These are phyloP conservation scores for Paraglomus brasilianum DNA, from an alignment of 192 early-diverging fungal genomes.

Conservation along the genomic window DNA sequence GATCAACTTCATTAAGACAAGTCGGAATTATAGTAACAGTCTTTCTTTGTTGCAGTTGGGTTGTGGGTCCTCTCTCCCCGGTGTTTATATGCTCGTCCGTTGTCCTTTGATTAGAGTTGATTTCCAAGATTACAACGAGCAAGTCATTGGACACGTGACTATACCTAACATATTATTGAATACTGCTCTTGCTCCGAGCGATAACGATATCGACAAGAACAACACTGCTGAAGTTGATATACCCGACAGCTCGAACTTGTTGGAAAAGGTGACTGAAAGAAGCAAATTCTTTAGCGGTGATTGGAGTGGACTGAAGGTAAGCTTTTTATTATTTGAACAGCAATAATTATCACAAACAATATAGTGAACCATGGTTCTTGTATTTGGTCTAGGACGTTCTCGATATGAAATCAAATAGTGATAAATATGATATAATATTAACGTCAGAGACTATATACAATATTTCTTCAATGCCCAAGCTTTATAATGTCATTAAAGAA, in stretches of 20 bases:
- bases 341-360: neutral
- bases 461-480: constrained; percentile 55
- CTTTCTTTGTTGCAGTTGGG: constrained; percentile 63
- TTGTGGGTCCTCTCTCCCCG: constrained; percentile 85
- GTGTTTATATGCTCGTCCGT: constrained; percentile 71
- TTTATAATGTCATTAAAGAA: constrained; percentile 63
- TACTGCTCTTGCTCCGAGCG: constrained; percentile 50
- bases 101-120: constrained; percentile 54
- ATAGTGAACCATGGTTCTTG: neutral
- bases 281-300: constrained; percentile 66
- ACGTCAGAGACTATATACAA: constrained; percentile 81
- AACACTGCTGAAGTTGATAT: constrained; percentile 48
- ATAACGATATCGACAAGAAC: constrained; percentile 33
- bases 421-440: constrained; percentile 70
- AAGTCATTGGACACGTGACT: constrained; percentile 84
- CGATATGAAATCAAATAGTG: constrained; percentile 41
- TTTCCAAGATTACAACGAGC: constrained; percentile 93
- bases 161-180: constrained; percentile 91
- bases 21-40: neutral
- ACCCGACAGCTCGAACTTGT: constrained; percentile 34
- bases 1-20: too few relatives aligned
- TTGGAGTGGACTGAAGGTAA: constrained; percentile 55
- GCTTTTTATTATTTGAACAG: neutral
- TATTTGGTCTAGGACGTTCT: constrained; percentile 40
- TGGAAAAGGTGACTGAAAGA: constrained; percentile 37